Evolutionary conservation across 2,329 filamentous ascomycete species (phyloP).

Genomic region (Acarospora socialis): DNA sequence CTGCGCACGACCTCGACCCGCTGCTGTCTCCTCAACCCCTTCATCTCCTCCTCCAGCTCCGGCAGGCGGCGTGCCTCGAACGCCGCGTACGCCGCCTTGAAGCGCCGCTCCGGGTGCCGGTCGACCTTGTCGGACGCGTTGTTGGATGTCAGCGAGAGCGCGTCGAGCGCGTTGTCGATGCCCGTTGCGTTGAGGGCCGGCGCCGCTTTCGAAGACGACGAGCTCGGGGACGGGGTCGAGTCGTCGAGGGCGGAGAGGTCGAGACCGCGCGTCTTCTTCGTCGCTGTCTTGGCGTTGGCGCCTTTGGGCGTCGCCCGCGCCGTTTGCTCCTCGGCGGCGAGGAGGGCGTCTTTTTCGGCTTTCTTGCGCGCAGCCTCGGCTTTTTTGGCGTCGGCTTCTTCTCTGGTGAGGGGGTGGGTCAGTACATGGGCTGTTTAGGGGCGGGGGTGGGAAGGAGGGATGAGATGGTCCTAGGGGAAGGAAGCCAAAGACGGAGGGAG

Average conservation of each 20-base stretch:
- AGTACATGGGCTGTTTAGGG: constrained; percentile 4
- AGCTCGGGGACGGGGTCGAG: constrained; percentile 29
- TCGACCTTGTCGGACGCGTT: constrained; percentile 58
- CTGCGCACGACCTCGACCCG: constrained; percentile 70
- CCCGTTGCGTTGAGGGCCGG: constrained; percentile 62
- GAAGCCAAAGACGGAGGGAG: not conserved
- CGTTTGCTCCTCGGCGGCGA: constrained; percentile 68
- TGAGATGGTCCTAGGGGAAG: not conserved
- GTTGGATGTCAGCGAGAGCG: constrained; percentile 52
- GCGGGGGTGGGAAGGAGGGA: not conserved
- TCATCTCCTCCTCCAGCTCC: constrained; percentile 75
- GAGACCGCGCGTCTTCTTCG: constrained; percentile 50
- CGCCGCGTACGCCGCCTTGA: constrained; percentile 69
- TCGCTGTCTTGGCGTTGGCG: constrained; percentile 35
- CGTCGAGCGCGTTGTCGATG: constrained; percentile 89
- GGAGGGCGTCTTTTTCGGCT: constrained; percentile 72
- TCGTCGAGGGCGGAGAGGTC: constrained; percentile 63
- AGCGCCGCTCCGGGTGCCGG: constrained; percentile 73
- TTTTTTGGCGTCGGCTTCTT: constrained; percentile 71
- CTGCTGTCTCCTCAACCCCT: constrained; percentile 68
- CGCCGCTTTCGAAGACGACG: constrained; percentile 29
- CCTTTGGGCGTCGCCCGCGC: constrained; percentile 47
- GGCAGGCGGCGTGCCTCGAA: constrained; percentile 69
- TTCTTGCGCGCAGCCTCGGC: constrained; percentile 76
- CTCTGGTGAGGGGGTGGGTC: constrained; percentile 37